Base-by-base conservation (phyloP, 2,329 filamentous ascomycete genomes). In the Erysiphe neolycopersici region DNA sequence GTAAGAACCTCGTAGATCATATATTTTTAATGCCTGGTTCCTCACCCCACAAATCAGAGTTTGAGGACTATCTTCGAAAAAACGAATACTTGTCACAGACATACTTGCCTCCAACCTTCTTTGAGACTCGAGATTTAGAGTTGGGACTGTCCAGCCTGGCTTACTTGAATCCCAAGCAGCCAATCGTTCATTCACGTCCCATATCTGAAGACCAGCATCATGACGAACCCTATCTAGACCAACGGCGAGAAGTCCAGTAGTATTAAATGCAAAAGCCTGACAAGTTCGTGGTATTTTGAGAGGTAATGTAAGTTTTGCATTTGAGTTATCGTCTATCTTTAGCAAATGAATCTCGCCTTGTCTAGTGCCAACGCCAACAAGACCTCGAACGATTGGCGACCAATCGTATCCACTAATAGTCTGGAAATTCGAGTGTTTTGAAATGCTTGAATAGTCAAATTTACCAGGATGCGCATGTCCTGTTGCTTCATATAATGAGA, bases 161-260 rank as follows among this genome's bases (percentile, higher is more conserved):
- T 58, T 57, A 14, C 56, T 60, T 31, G 62, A 55, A 51, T 65
- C 65, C 57, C 67, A 61, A 38, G 59, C 64, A 17, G 64, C 67
- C 41, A 73, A 64, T 35, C 71, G 54, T 47, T 56, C 70, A 51
- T 71, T 76, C 44, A 84, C 67, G 57, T 91, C 80, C 70, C 80
- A 89, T 29, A 89, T 76, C 52, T 87, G 81, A 41, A 91, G 65
- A 52, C 79, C 84, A 48, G 78, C 72, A 54, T 89, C 82, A 59
- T 81, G 84, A 30, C 82, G 71, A 19, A 85, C 80, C 51, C 79
- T 69, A 53, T 89, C 82, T 43, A 89, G 64, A 1, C 79, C 82
- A 26, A 84, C 79, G 10, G 81, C 82, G 43, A 91, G 62, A 45
- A 79, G 65, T 16, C 78, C 76, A 5, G 65, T 66, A 3, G 71